Evolutionary conservation across 2,329 filamentous ascomycete genomes (phyloP), one percentile per base, ranked within the genome.

Genomic region (Elsinoe ampelina): DNA sequence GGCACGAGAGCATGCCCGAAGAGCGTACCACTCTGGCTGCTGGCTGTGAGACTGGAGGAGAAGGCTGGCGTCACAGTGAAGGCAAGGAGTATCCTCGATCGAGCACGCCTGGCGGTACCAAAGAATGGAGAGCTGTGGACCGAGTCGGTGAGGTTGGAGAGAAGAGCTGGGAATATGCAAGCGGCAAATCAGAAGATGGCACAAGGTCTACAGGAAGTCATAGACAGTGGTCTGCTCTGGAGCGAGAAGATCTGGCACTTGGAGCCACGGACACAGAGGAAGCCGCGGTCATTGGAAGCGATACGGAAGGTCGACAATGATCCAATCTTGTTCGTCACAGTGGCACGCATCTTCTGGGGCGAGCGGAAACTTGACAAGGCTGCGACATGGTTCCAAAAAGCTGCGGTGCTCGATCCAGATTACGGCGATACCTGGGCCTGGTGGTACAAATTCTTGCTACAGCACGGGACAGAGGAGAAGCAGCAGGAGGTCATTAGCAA

Each of bases 251-350:
- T 98, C 69, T 95, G 91, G 89, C 81, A 95, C 70, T 82, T 98
- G 6, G 95, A 97, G 68, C 76, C 87, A 30, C 85, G 93, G 52
- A 95, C 93, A 35, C 90, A 97, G 70, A 87, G 95, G 58, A 95
- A 96, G 71, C 86, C 92, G 2, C 83, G 91, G 59, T 88, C 87
- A 57, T 77, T 97, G 45, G 93, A 97, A 73, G 95, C 92, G 30
- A 95, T 98, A 73, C 95, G 95, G 74, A 95, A 95, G 71, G 89
- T 95, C 5, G 93, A 97, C 68, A 93, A 90, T 66, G 92, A 97
- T 68, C 83, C 93, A 0, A 80, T 85, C 17, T 78, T 98, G 3
- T 95, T 97, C 68, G 86, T 95, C 34, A 91, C 91, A 0, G 90
- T 95, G 11, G 93, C 91, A 5, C 83, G 93, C 17, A 95, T 97